Conservation (phyloP, 305 asterid species). For the Solanum hybrid region DNA sequence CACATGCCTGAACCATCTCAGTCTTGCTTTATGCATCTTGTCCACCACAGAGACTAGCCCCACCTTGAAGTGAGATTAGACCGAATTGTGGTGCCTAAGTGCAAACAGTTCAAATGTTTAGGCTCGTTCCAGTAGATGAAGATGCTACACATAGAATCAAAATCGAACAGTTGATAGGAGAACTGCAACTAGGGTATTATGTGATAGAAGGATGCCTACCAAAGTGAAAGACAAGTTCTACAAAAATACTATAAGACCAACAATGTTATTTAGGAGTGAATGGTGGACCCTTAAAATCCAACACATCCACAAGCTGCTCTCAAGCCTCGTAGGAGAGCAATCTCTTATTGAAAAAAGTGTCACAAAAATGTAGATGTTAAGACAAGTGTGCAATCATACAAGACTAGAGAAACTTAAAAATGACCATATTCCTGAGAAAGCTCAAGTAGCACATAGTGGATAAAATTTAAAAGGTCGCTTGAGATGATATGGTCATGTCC, state of each 20-base stretch:
- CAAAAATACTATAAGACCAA: not conserved
- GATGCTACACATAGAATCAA: not conserved
- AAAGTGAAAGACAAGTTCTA: not conserved
- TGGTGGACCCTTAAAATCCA: not conserved
- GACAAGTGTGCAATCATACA: not conserved
- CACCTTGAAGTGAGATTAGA: not conserved
- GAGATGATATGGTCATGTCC: not conserved
- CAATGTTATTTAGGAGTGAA: not conserved
- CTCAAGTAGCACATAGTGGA: not conserved
- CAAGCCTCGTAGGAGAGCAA: not conserved
- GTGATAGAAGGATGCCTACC: not conserved
- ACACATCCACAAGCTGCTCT: not conserved
- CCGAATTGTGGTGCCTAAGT: not conserved
- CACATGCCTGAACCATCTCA: not conserved
- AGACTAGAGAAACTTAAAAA: not conserved
- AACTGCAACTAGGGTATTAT: not conserved
- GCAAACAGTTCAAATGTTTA: not conserved
- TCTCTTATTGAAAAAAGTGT: not conserved
- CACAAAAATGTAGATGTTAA: not conserved
- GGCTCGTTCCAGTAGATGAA: not conserved
- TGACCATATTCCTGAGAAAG: not conserved
- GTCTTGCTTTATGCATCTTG: not conserved
- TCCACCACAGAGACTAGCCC: not conserved
- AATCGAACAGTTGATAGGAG: not conserved
- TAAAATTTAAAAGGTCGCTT: not conserved